Evolutionary conservation across 192 early-diverging fungal species (phyloP).

Genomic region (Entophlyctis helioformis): DNA sequence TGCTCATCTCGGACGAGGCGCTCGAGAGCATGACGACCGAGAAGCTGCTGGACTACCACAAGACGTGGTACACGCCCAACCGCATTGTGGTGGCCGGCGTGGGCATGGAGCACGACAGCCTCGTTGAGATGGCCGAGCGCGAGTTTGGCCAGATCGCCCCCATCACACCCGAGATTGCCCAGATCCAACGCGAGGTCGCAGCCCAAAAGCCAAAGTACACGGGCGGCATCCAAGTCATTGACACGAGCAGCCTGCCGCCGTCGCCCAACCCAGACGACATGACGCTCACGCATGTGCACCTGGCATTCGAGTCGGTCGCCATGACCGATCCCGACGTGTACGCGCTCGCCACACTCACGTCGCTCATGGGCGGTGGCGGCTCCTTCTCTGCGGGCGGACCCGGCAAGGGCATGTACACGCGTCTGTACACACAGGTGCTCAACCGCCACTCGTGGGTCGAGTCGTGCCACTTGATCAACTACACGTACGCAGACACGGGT

Average conservation of each 20-base stretch:
- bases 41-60: constrained; percentile 56
- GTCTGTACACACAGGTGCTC: constrained; percentile 87
- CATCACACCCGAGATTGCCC: constrained; percentile 8
- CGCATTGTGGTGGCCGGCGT: constrained; percentile 82
- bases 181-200: constrained; percentile 13
- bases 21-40: constrained; percentile 57
- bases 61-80: constrained; percentile 80
- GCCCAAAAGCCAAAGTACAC: too few species aligned
- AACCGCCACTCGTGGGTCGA: constrained; percentile 94
- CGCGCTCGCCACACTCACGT: constrained; percentile 77
- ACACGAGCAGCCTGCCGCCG: constrained; percentile 48
- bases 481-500: constrained; percentile 74
- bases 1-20: constrained; percentile 58
- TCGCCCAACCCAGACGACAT: constrained; percentile 39
- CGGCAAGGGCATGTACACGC: constrained; percentile 97
- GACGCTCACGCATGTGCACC: constrained; percentile 70
- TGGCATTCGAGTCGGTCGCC: constrained; percentile 77
- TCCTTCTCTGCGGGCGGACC: constrained; percentile 96
- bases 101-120: constrained; percentile 74
- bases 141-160: constrained; percentile 64
- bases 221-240: constrained; percentile 65
- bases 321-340: constrained; percentile 85
- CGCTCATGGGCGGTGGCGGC: constrained; percentile 89
- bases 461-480: constrained; percentile 84
- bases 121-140: constrained; percentile 54